Percentiles rank a stretch among this genome's conserved stretches.
Conservation (phyloP, 106 monocot genomes). For the Platanthera zijinensis region DNA sequence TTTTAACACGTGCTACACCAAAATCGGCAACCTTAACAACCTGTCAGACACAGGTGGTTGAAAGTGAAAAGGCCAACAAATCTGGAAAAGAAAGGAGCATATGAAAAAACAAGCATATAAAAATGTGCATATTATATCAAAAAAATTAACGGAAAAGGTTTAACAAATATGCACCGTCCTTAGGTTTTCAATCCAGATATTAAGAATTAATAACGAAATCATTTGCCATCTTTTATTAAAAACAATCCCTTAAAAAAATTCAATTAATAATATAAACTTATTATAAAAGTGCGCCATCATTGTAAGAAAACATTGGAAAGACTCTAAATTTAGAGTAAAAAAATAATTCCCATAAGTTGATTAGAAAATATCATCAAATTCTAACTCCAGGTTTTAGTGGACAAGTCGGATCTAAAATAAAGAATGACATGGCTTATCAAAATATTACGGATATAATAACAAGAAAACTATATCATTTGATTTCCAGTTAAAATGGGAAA, state of each 20-base stretch:
- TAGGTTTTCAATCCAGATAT: neutral
- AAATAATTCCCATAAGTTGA: neutral
- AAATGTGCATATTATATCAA: neutral
- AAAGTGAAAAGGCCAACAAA: neutral
- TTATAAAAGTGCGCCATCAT: neutral
- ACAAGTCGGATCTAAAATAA: neutral
- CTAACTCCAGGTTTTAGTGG: neutral
- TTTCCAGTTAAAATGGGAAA: too few relatives aligned
- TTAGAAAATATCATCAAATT: neutral
- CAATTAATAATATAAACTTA: constrained; percentile 1
- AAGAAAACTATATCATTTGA: neutral
- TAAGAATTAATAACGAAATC: neutral
- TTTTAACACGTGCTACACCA: constrained; percentile 91
- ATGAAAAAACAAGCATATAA: neutral
- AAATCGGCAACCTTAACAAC: constrained; percentile 95
- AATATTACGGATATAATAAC: neutral
- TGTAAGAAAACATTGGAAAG: neutral
- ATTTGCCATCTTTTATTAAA: too few relatives aligned
- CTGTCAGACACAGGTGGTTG: constrained; percentile 20
- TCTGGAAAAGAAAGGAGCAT: neutral
- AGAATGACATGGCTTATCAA: neutral
- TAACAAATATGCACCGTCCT: neutral
- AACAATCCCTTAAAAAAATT: neutral
- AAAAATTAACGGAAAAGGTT: neutral
- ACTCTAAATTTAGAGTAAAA: neutral